Evolutionary conservation across 441 rosid species (phyloP), one percentile per base, ranked within the genome.

Genomic region (Erysimum cheiri): DNA sequence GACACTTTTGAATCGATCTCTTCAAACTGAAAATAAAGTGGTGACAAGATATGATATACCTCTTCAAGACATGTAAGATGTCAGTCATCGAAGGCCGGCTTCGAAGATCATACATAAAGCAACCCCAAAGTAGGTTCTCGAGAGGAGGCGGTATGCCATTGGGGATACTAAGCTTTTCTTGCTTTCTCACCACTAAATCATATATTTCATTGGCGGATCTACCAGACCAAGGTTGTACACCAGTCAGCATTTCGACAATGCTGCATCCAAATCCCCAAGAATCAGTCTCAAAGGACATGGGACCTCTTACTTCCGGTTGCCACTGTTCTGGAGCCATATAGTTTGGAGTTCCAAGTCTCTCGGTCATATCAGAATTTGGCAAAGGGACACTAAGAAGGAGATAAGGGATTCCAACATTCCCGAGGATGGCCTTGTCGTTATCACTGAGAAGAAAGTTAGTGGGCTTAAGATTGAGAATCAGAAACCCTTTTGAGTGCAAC

Each of bases 291-390:
- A 86, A 70, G 19, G 95, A 85, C 60, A 89, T 64, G 12, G 98
- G 98, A 61, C 98, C 96, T 69, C 90, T 83, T 74, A 74, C 82
- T 76, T 89, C 95, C 6, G 96, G 92, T 77, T 88, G 83, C 98
- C 96, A 91, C 68, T 91, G 98, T 73, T 91, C 97, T 55, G 98
- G 98, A 78, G 97, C 93, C 98, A 93, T 91, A 76, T 91, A 91
- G 78, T 88, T 91, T 17, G 97, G 95, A 41, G 92, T 86, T 64
- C 98, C 98, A 79, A 85, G 88, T 75, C 89, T 81, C 71, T 68
- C 71, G 64, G 79, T 75, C 85, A 84, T 78, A 80, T 87, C 90
- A 47, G 93, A 76, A 74, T 80, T 83, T 60, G 85, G 81, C 71
- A 82, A 67, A 67, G 92, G 86, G 80, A 88, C 80, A 73, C 90